phyloP scores from a whole-genome alignment of 352 stramenopile genomes.

The Globisporangium heterothallicum region DNA sequence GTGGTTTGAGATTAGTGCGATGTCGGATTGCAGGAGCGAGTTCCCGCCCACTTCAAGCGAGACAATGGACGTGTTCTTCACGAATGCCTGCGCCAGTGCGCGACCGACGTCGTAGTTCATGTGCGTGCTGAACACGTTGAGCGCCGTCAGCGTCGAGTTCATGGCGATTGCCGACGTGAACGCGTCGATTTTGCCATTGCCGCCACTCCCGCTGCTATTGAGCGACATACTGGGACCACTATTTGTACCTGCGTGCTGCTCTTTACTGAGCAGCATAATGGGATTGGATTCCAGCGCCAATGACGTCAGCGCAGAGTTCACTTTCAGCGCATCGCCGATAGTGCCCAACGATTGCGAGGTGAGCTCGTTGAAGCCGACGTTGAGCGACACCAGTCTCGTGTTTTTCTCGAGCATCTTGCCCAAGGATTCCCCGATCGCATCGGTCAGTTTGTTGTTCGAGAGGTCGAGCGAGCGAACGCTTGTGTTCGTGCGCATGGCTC shows the following conservation, averaged over 20 bases:
- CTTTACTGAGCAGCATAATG: slow-evolving; percentile 29
- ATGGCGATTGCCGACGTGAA: slow-evolving; percentile 33
- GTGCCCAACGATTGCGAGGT: slow-evolving; percentile 27
- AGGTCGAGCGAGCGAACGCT: slow-evolving; percentile 57
- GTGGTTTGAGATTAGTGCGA: slow-evolving; percentile 33
- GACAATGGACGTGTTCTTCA: slow-evolving; percentile 44
- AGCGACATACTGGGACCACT: background rate
- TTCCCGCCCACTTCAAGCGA: slow-evolving; percentile 50
- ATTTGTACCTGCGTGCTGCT: slow-evolving; percentile 1
- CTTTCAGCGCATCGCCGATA: slow-evolving; percentile 31
- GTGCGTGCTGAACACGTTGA: slow-evolving; percentile 61
- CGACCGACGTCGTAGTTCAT: slow-evolving; percentile 46
- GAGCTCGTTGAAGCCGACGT: slow-evolving; percentile 55
- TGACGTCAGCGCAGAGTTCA: slow-evolving; percentile 45
- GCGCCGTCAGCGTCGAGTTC: slow-evolving; percentile 35
- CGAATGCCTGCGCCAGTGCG: slow-evolving; percentile 33
- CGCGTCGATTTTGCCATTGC: slow-evolving; percentile 24
- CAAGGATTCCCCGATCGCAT: slow-evolving; percentile 30
- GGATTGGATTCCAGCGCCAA: slow-evolving; percentile 59
- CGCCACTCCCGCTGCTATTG: background rate
- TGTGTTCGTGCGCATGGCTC: slow-evolving; percentile 50
- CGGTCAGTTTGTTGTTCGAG: slow-evolving; percentile 47
- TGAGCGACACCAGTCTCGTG: slow-evolving; percentile 40
- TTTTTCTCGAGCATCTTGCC: slow-evolving; percentile 57
- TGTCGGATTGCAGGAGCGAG: slow-evolving; percentile 35